Base-by-base conservation (phyloP, 2,329 filamentous ascomycete genomes). In the Drechmeria coniospora region DNA sequence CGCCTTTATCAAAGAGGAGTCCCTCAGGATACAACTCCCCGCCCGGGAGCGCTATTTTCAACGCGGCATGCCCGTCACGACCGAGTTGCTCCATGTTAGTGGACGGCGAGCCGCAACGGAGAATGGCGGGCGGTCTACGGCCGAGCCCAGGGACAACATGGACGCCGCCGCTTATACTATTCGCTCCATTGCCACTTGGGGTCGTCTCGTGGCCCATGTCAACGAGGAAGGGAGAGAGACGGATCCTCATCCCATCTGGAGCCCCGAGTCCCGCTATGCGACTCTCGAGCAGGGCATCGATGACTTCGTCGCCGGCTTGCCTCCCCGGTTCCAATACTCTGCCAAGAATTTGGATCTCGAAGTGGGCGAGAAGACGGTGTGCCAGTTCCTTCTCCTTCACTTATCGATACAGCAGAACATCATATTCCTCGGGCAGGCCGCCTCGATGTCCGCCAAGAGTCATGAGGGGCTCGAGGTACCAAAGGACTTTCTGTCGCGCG, bases 331-430 rank as follows among this genome's bases (percentile, higher is more conserved):
- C n/a, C 59, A 66, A 15, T 93, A 90, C 50, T 82, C 65, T 4
- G 53, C 65, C 8, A 82, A 92, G 40, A 95, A 94, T 43, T 63
- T 95, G 3, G 76, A 82, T 32, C 69, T 78, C 22, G 84, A 95
- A 48, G 75, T 77, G 17, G 84, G 79, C 3, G 82, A 92, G 43
- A 78, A 77, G 40, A 77, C 84, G 33, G 83, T 79, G 4, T 92
- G 92, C 44, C 87, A 94, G 43, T 94, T 92, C 44, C 57, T 95
- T 11, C 92, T 94, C 44, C 60, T 95, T 29, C 90, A 98, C 50
- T 79, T 95, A 33, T 70, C 83, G 17, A 74, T 84, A 38, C 80
- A 93, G 42, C 90, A 95, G 51, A 86, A 86, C 38, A 73, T 82
- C 22, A 64, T 95, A 3, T 94, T 94, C 47, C 68, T 94, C 52